A percentile compares a stretch with the other conserved stretches of the same genome.
Evolutionary conservation across 1,284 basidiomycete species (phyloP).

Genomic region (Flammula alnicola): DNA sequence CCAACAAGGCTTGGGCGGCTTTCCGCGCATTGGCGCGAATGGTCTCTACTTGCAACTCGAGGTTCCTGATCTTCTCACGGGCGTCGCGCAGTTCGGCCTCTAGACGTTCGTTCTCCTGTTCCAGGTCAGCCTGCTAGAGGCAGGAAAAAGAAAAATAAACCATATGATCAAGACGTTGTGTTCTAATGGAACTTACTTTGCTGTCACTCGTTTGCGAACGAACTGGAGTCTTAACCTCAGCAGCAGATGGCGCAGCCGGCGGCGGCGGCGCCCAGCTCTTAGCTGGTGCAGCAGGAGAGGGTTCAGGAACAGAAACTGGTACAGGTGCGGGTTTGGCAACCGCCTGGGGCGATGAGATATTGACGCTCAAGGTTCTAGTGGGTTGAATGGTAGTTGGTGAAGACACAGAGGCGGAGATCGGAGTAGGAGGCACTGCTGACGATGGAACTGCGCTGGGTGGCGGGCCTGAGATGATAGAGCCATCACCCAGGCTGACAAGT

Average conservation of each 20-base stretch:
- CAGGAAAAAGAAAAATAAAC: conserved; percentile 2
- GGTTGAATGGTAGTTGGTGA: conserved; percentile 33
- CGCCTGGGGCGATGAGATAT: conserved; percentile 33
- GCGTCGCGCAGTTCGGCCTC: conserved; percentile 73
- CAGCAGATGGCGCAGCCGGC: conserved; percentile 16
- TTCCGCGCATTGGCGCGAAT: conserved; percentile 75
- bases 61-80: conserved; percentile 75
- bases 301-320: conserved; percentile 28
- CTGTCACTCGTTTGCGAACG: conserved; percentile 27
- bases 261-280: conserved; percentile 24
- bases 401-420: conserved; percentile 26
- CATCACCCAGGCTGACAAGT: conserved; percentile 67
- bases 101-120: conserved; percentile 66
- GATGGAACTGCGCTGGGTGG: conserved; percentile 35
- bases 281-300: conserved; percentile 15
- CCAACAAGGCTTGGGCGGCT: conserved; percentile 59
- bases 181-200: conserved; percentile 21
- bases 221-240: conserved; percentile 21
- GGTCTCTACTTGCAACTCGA: conserved; percentile 84
- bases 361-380: conserved; percentile 37
- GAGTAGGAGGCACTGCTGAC: conserved; percentile 26
- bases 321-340: conserved; percentile 29
- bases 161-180: conserved; percentile 8
- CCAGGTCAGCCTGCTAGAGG: conserved; percentile 27
- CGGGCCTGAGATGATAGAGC: conserved; percentile 47